Conservation (phyloP, 2,329 filamentous ascomycete genomes). For the Hortaea sp. region DNA sequence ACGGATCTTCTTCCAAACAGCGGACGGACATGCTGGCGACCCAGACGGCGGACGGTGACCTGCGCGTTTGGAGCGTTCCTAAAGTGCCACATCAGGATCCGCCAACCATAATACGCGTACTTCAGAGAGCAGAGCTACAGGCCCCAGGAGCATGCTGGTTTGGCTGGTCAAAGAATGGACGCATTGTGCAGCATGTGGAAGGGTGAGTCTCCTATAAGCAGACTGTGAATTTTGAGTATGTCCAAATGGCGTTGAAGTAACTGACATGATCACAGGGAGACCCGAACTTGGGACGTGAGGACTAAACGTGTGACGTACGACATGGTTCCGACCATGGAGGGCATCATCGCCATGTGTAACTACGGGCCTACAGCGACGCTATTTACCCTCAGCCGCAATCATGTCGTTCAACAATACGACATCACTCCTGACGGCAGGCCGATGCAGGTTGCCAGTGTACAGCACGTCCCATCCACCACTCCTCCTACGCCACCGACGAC, state of each 20-base stretch:
- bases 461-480: slow-evolving; percentile 69
- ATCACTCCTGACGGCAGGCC: slow-evolving; percentile 62
- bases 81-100: slow-evolving; percentile 62
- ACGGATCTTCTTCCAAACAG: slow-evolving; percentile 89
- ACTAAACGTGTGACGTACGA: slow-evolving; percentile 96
- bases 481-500: slow-evolving; percentile 77
- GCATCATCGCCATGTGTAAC: slow-evolving; percentile 70
- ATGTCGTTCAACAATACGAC: slow-evolving; percentile 91
- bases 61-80: slow-evolving; percentile 92
- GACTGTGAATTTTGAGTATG: too few relatives aligned
- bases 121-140: slow-evolving; percentile 69
- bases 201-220: slow-evolving; percentile 50
- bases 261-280: slow-evolving; percentile 48
- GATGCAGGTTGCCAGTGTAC: slow-evolving; percentile 73
- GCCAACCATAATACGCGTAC: slow-evolving; percentile 77
- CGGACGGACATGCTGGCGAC: slow-evolving; percentile 97
- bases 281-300: slow-evolving; percentile 89
- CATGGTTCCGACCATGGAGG: slow-evolving; percentile 72
- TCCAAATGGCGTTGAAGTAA: too few relatives aligned
- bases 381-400: slow-evolving; percentile 80
- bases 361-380: slow-evolving; percentile 85
- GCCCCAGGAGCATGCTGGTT: slow-evolving; percentile 82
- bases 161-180: slow-evolving; percentile 95
- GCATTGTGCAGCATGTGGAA: slow-evolving; percentile 85
- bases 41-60: slow-evolving; percentile 81